A percentile compares a stretch with the other conserved stretches of the same genome.
These are phyloP conservation scores for Acacia melanoxylon DNA, from an alignment of 306 rosid genomes.

Conservation along the genomic window DNA sequence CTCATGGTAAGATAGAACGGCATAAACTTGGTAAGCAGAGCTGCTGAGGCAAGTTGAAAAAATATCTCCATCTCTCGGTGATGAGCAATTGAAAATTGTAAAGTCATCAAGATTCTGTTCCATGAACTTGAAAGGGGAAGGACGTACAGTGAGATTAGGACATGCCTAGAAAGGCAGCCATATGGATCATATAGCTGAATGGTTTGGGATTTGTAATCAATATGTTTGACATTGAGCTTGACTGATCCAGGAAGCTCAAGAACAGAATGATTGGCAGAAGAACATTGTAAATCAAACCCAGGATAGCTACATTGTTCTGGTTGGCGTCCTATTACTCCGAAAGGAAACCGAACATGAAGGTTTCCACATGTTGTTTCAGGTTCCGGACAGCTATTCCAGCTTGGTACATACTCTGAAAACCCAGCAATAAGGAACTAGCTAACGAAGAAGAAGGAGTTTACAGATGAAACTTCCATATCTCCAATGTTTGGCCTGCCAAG, in stretches of 20 bases:
- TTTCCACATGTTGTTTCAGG: too few species aligned
- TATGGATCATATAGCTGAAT: conserved; percentile 24
- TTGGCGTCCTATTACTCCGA: conserved; percentile 9
- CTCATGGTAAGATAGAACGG: accelerated
- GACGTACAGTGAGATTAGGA: conserved; percentile 14
- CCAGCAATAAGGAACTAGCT: not conserved
- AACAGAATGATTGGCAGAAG: not conserved
- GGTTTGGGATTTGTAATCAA: conserved; percentile 36
- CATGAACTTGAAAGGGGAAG: conserved; percentile 20
- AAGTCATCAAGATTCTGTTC: not conserved
- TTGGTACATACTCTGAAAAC: not conserved
- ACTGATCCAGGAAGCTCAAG: conserved; percentile 39
- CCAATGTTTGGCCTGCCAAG: not conserved
- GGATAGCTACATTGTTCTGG: conserved; percentile 27
- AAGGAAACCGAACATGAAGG: too few species aligned
- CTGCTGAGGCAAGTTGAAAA: conserved; percentile 22
- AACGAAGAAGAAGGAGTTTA: not conserved
- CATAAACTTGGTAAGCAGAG: conserved; percentile 8
- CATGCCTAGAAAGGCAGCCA: conserved; percentile 13
- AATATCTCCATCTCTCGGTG: not conserved
- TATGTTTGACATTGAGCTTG: conserved; percentile 29
- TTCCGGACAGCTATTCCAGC: not conserved
- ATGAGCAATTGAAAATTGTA: conserved; percentile 40
- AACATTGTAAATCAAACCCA: conserved; percentile 48
- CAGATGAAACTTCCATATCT: not conserved